Evolutionary conservation across 108 stramenopile species (phyloP).

Genomic region (Parmales sp.): DNA sequence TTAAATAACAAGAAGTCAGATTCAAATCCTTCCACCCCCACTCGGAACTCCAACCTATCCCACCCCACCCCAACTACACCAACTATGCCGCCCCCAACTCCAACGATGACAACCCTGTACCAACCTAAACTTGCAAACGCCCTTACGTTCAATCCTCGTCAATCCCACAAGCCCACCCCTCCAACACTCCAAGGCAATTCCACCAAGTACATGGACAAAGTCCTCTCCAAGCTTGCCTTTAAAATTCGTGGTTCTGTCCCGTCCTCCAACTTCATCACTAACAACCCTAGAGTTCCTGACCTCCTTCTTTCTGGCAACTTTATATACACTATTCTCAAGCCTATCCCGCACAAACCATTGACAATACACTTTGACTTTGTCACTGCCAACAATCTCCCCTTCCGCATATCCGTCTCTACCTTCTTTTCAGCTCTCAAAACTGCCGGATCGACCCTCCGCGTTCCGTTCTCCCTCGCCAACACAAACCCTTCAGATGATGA

Average conservation of each 20-base stretch:
- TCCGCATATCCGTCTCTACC: not conserved
- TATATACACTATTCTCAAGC: not conserved
- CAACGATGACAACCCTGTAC: too few relatives aligned
- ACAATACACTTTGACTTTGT: conserved; percentile 3
- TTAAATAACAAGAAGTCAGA: too few relatives aligned
- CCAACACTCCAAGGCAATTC: not conserved
- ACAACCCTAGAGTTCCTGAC: not conserved
- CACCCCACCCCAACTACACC: too few relatives aligned
- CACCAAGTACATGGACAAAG: not conserved
- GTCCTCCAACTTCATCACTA: not conserved
- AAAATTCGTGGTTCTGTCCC: not conserved
- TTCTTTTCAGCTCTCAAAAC: not conserved
- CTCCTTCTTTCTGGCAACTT: not conserved
- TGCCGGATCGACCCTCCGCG: not conserved
- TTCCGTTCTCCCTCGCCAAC: not conserved
- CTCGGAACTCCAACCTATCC: too few relatives aligned
- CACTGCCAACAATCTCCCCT: not conserved
- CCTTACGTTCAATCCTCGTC: not conserved
- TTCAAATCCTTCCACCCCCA: too few relatives aligned
- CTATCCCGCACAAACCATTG: not conserved
- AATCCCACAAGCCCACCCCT: not conserved
- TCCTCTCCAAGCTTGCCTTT: not conserved
- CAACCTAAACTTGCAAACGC: not conserved
- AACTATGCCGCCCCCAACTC: too few relatives aligned
- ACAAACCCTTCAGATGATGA: not conserved